Base-by-base conservation (phyloP, 1,139 yeast species). In the Diutina neorugosa region DNA sequence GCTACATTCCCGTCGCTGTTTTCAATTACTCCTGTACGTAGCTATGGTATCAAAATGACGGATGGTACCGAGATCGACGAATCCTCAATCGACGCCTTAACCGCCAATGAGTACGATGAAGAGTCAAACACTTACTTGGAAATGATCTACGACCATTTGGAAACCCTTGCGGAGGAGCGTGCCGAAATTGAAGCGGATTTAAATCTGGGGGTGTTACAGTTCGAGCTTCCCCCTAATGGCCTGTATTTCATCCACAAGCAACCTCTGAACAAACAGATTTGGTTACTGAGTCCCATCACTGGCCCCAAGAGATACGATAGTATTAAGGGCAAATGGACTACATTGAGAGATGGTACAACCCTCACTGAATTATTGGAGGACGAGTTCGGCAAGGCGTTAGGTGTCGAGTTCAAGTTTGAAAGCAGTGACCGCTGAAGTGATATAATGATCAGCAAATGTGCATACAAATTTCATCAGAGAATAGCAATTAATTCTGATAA, bases 231-330 rank as follows among this genome's bases (percentile, higher is more conserved):
- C 2, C 77, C 81, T 2, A 69, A 73, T 42, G 96, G 96, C 1
- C 80, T 91, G 1, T 90, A 90, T 65, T 95, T 90, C 40, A 82
- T 91, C 60, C 91, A 90, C 70, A 88, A 88, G 64, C 96, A 91
- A 68, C 96, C 97, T 1, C 96, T 96, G 2, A 90, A 88, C 67
- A 84, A 85, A 66, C 98, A 90, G 65, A 84, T 90, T 46, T 90
- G 98, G 98, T 76, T 89, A 53, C 82, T 94, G 56, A 86, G 95
- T 44, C 98, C 98, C 0, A 63, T 87, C 4, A 86, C 94, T n/a
- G 98, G 98, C 0, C 98, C 98, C 12, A 87, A 88, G 63, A 62
- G 80, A 55, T 59, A 79, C 62, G 90, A 84, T 63, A 72, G 74
- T 59, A 70, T 80, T 50, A 68, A 73, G 37, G 81, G 82, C 5